These are phyloP conservation scores for Venturia pyrina DNA, from an alignment of 2,329 filamentous ascomycete species.

Conservation along the genomic window DNA sequence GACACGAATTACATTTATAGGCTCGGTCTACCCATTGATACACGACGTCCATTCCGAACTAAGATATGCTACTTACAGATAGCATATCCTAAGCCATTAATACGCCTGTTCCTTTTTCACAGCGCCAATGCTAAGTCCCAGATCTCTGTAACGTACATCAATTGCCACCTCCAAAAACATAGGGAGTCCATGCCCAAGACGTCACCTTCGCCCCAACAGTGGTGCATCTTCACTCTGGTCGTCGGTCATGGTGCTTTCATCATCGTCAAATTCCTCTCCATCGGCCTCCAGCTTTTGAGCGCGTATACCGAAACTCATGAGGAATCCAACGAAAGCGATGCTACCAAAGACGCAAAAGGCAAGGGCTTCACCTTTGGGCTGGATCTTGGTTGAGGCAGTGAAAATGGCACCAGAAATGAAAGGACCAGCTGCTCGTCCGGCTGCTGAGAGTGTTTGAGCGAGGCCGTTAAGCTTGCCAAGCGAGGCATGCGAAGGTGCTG, in stretches of 20 bases:
- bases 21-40: not conserved
- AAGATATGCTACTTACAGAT: not conserved
- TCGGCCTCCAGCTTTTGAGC: slow-evolving; percentile 51
- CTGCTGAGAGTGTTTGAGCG: slow-evolving; percentile 86
- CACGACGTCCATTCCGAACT: not conserved
- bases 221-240: slow-evolving; percentile 1
- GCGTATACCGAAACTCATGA: slow-evolving; percentile 68
- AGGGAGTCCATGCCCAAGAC: not conserved
- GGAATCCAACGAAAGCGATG: slow-evolving; percentile 69
- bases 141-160: not conserved
- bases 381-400: slow-evolving; percentile 61
- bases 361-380: slow-evolving; percentile 72
- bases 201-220: not conserved
- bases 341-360: slow-evolving; percentile 84
- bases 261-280: slow-evolving; percentile 30
- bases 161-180: not conserved
- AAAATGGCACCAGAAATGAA: slow-evolving; percentile 84
- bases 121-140: not conserved
- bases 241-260: not conserved
- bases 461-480: slow-evolving; percentile 87
- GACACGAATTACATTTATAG: no score
- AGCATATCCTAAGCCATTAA: not conserved
- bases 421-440: slow-evolving; percentile 77
- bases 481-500: slow-evolving; percentile 72
- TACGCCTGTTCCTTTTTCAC: not conserved